Conservation (phyloP, 1,284 basidiomycete genomes). For the Ceratobasidium sp. region DNA sequence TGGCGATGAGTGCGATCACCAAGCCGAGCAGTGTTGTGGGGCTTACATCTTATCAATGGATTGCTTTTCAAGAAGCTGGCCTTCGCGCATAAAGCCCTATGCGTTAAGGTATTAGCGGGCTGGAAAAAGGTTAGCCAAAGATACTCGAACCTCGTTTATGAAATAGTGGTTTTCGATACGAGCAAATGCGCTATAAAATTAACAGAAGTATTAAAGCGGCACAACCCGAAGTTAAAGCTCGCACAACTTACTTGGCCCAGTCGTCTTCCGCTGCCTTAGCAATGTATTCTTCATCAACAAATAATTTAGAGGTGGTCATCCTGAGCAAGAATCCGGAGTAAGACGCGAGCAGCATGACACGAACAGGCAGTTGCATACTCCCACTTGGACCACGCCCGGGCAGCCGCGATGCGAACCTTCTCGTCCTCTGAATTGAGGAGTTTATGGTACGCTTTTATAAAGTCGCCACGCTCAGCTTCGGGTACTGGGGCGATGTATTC, state of each 20-base stretch:
- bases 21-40: slow-evolving; percentile 43
- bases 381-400: slow-evolving; percentile 88
- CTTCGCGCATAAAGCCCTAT: slow-evolving; percentile 87
- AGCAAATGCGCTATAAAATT: slow-evolving; percentile 73
- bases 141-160: slow-evolving; percentile 66
- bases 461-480: slow-evolving; percentile 75
- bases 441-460: slow-evolving; percentile 83
- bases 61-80: slow-evolving; percentile 82
- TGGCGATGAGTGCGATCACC: background rate
- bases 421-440: slow-evolving; percentile 81
- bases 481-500: slow-evolving; percentile 83
- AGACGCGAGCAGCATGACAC: background rate
- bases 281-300: slow-evolving; percentile 71
- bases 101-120: background rate
- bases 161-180: slow-evolving; percentile 95
- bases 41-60: slow-evolving; percentile 88
- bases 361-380: slow-evolving; percentile 63
- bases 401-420: slow-evolving; percentile 69
- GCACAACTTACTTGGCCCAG: slow-evolving; percentile 70
- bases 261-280: slow-evolving; percentile 74
- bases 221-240: background rate
- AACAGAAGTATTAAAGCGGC: slow-evolving; percentile 2
- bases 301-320: slow-evolving; percentile 79
- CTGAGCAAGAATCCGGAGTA: slow-evolving; percentile 53
- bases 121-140: background rate